phyloP scores from a whole-genome alignment of 495 filamentous ascomycete species.

The Neurospora sp. region DNA sequence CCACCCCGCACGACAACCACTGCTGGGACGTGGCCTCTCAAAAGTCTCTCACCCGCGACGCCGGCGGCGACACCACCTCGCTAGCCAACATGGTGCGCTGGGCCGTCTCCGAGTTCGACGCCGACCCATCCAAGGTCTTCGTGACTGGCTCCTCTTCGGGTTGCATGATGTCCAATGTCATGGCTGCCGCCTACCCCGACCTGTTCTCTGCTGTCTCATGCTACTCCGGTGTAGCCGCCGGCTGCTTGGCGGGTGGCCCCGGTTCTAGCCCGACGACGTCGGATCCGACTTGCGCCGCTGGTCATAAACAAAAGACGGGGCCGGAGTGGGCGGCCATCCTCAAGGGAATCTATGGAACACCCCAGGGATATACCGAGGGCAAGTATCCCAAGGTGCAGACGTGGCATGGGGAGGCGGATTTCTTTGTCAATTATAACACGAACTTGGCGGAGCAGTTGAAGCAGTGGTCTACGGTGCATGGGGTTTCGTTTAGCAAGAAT shows the following conservation, averaged over 20 bases:
- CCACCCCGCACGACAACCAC: conserved; percentile 27
- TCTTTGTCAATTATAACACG: conserved; percentile 20
- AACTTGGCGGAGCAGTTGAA: conserved; percentile 38
- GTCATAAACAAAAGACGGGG: conserved; percentile 20
- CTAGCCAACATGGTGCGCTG: conserved; percentile 46
- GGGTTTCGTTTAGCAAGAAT: conserved; percentile 19
- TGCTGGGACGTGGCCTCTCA: conserved; percentile 41
- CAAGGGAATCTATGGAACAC: conserved; percentile 13
- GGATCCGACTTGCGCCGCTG: conserved; percentile 31
- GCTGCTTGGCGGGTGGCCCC: conserved; percentile 27
- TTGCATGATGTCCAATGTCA: conserved; percentile 42
- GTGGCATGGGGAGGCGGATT: conserved; percentile 27
- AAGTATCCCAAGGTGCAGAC: conserved; percentile 29
- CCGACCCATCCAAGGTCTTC: conserved; percentile 34
- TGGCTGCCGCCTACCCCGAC: conserved; percentile 29
- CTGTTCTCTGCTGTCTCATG: conserved; percentile 29
- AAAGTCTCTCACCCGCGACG: conserved; percentile 36
- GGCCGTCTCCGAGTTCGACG: conserved; percentile 33
- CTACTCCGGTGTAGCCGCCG: conserved; percentile 30
- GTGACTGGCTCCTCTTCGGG: conserved; percentile 39
- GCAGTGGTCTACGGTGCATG: conserved; percentile 29
- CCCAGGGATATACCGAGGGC: conserved; percentile 22
- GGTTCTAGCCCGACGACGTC: conserved; percentile 26
- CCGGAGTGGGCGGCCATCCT: conserved; percentile 24
- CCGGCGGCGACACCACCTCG: conserved; percentile 38